These are phyloP conservation scores for Ashbya aceris DNA, from an alignment of 1,139 yeast genomes.

Conservation along the genomic window DNA sequence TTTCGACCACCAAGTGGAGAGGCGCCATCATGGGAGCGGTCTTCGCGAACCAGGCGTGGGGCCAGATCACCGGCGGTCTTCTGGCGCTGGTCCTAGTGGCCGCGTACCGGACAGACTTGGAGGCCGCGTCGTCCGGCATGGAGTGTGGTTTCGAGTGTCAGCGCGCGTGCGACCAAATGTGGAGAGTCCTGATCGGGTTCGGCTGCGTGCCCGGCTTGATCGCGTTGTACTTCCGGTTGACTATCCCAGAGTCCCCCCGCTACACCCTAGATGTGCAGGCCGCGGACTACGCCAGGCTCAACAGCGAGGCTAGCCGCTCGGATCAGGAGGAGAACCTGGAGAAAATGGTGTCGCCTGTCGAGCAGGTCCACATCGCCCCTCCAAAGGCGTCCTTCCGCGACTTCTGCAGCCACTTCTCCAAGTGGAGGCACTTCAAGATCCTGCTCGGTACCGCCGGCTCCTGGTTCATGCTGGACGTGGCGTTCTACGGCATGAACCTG, in stretches of 20 bases:
- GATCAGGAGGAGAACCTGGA: conserved; percentile 37
- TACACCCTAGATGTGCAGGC: conserved; percentile 66
- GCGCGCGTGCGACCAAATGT: conserved; percentile 82
- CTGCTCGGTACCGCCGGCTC: conserved; percentile 92
- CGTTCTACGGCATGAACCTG: conserved; percentile 82
- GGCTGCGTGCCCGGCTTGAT: conserved; percentile 82
- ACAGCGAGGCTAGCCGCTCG: conserved; percentile 46
- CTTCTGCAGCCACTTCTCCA: conserved; percentile 62
- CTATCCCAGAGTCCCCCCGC: conserved; percentile 92
- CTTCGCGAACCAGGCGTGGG: conserved; percentile 88
- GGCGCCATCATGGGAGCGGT: conserved; percentile 95
- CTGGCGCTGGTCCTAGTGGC: conserved; percentile 65
- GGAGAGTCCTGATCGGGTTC: conserved; percentile 82
- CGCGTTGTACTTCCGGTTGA: conserved; percentile 81
- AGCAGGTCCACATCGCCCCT: conserved; percentile 28
- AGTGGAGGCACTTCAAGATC: conserved; percentile 83
- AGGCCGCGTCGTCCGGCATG: conserved; percentile 40
- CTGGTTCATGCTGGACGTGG: conserved; percentile 94
- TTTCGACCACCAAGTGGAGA: conserved; percentile 88
- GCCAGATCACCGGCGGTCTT: conserved; percentile 79
- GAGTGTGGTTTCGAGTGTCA: conserved; percentile 58
- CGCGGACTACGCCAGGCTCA: conserved; percentile 52
- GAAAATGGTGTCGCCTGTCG: conserved; percentile 37
- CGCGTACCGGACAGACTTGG: conserved; percentile 56
- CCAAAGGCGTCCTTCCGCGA: conserved; percentile 45